A percentile compares a stretch with the other conserved stretches of the same genome.
Conservation (phyloP, 1,139 yeast species). For the Blastobotrys elegans region DNA sequence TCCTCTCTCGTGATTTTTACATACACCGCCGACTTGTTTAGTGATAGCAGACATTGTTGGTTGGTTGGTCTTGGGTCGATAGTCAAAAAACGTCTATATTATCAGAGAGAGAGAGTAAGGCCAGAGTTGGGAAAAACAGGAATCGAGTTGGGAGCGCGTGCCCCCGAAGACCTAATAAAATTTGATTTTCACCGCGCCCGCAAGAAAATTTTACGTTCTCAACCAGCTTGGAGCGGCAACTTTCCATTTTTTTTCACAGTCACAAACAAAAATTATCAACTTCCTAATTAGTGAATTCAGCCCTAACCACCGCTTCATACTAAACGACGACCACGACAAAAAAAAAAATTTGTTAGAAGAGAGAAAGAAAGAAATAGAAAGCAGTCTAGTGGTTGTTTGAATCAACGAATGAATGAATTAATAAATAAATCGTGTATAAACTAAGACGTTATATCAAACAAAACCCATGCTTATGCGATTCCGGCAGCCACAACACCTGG, state of each 20-base stretch:
- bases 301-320: not conserved
- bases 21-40: constrained; percentile 37
- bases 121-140: not conserved
- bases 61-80: constrained; percentile 11
- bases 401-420: not conserved
- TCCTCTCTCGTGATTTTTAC: constrained; percentile 20
- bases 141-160: not conserved
- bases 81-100: too few species aligned
- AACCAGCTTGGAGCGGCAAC: too few species aligned
- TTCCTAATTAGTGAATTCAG: too few species aligned
- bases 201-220: too few species aligned
- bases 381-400: too few species aligned
- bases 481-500: constrained; percentile 6
- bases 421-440: not conserved
- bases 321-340: not conserved
- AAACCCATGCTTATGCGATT: not conserved
- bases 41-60: constrained; percentile 34
- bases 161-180: too few species aligned
- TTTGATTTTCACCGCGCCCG: too few species aligned
- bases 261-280: too few species aligned
- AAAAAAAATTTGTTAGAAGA: not conserved
- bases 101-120: not conserved
- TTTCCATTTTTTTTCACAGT: too few species aligned
- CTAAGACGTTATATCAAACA: not conserved
- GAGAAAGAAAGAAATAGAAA: not conserved